phyloP scores from a whole-genome alignment of 768 basidiomycete genomes.

The Termitomyces sp. region DNA sequence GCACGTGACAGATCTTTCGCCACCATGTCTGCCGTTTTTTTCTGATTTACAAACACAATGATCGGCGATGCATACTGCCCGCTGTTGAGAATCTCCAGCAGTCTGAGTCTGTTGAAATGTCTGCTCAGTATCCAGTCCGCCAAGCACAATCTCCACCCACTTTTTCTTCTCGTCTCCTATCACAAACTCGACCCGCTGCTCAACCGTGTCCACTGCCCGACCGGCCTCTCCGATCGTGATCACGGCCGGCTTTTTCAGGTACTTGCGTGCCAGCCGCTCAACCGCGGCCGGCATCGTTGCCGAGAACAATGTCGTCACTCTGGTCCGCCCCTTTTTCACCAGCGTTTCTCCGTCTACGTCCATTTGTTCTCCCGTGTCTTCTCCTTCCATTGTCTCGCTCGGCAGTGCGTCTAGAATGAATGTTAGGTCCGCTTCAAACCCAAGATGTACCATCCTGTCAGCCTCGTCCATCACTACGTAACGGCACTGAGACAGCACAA shows the following conservation, averaged over 20 bases:
- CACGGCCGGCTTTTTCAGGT: conserved; percentile 85
- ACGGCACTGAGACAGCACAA: conserved; percentile 94
- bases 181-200: conserved; percentile 93
- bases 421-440: conserved; percentile 91
- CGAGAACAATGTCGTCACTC: conserved; percentile 95
- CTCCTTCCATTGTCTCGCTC: conserved; percentile 81
- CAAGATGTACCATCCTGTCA: conserved; percentile 97
- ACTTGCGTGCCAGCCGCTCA: conserved; percentile 91
- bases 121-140: conserved; percentile 8
- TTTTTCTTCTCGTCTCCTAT: conserved; percentile 95
- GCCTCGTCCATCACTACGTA: conserved; percentile 99
- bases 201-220: conserved; percentile 96
- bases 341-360: conserved; percentile 69
- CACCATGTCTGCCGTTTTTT: conserved; percentile 98
- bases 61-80: conserved; percentile 83
- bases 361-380: conserved; percentile 70
- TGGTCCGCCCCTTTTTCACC: conserved; percentile 70
- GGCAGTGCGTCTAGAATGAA: conserved; percentile 95
- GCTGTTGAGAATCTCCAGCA: conserved; percentile 92
- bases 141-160: conserved; percentile 39
- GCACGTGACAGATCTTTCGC: conserved; percentile 90
- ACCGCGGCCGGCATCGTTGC: conserved; percentile 99
- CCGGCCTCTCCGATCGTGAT: conserved; percentile 99
- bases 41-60: conserved; percentile 99
- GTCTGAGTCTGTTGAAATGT: conserved; percentile 50